phyloP scores from a whole-genome alignment of 176 grass and related monocot species.

The Carex cristatella region DNA sequence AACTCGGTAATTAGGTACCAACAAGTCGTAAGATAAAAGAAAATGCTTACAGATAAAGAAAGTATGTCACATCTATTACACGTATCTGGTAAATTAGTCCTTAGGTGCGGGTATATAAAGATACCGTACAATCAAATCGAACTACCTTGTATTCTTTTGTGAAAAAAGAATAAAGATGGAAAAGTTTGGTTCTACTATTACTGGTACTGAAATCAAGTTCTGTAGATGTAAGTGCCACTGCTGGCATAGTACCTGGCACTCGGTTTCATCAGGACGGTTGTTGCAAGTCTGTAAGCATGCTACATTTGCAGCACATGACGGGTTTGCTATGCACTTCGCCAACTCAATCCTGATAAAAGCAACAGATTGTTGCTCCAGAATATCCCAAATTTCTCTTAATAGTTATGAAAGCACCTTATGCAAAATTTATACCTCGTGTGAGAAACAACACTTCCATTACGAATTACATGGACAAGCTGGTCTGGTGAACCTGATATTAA shows the following conservation, averaged over 20 bases:
- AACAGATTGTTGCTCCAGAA: not conserved
- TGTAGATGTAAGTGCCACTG: not conserved
- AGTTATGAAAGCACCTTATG: not conserved
- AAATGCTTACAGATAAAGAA: not conserved
- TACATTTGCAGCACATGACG: slow-evolving; percentile 87
- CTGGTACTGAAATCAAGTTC: not conserved
- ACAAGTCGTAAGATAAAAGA: not conserved
- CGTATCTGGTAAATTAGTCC: not conserved
- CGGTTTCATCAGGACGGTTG: slow-evolving; percentile 85
- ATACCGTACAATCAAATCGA: not conserved
- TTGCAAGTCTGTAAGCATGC: slow-evolving; percentile 96
- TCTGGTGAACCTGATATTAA: not conserved
- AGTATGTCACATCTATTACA: not conserved
- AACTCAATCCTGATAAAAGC: slow-evolving; percentile 64
- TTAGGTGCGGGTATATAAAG: not conserved
- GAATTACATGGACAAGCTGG: not conserved
- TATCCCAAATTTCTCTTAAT: not conserved
- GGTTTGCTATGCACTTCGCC: slow-evolving; percentile 90
- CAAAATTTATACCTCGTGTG: too few relatives aligned
- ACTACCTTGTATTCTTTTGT: not conserved
- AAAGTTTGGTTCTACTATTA: not conserved
- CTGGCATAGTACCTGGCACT: slow-evolving; percentile 62
- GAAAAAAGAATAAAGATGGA: not conserved
- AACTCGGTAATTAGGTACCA: not conserved
- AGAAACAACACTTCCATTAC: too few relatives aligned